Conservation (phyloP, 2,329 filamentous ascomycete genomes). For the Neonectria hederae region DNA sequence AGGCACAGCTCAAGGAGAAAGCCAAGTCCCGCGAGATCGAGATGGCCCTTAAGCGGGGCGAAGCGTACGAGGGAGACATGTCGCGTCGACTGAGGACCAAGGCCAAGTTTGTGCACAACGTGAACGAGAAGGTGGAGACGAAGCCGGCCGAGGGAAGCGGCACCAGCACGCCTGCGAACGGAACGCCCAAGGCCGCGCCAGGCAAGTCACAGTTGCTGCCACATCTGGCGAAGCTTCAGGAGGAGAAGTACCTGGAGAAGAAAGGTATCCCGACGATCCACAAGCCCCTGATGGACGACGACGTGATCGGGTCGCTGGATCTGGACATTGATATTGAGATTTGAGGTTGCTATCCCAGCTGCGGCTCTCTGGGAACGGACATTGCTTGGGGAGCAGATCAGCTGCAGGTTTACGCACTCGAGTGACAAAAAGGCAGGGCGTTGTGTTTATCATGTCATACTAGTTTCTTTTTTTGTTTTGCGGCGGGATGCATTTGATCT, state of each 20-base stretch:
- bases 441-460: constrained; percentile 6
- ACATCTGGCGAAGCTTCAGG: constrained; percentile 63
- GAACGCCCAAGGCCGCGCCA: constrained; percentile 60
- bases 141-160: constrained; percentile 60
- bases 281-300: constrained; percentile 86
- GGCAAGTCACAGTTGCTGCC: constrained; percentile 57
- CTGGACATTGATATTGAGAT: constrained; percentile 93
- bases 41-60: constrained; percentile 69
- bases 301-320: constrained; percentile 89
- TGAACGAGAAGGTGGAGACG: constrained; percentile 60
- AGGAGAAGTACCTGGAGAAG: constrained; percentile 64
- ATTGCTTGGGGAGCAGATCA: background rate
- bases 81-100: constrained; percentile 72
- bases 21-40: constrained; percentile 68
- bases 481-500: constrained; percentile 9
- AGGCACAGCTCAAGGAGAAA: constrained; percentile 86
- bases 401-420: constrained; percentile 3
- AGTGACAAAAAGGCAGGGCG: constrained; percentile 24
- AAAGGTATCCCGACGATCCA: constrained; percentile 75
- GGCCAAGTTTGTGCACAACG: constrained; percentile 74
- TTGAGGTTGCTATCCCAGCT: constrained; percentile 47
- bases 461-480: background rate
- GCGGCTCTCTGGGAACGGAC: background rate
- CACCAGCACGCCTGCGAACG: constrained; percentile 61
- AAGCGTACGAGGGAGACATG: constrained; percentile 66